phyloP scores from a whole-genome alignment of 441 rosid genomes.

The Viola pubescens region DNA sequence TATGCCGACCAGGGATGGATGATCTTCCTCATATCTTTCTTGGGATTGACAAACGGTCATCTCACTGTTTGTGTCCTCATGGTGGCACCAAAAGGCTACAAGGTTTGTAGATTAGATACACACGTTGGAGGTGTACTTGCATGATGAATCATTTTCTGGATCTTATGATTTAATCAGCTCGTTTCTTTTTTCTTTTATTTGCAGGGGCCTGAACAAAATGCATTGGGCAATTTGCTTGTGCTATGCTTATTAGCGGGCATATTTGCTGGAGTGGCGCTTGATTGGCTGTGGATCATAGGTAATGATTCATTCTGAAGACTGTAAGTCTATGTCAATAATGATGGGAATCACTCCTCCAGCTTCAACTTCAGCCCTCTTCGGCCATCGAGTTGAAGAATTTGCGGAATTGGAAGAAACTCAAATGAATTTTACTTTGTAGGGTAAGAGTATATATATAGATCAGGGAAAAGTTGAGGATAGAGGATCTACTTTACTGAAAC shows the following conservation, averaged over 20 bases:
- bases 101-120: conserved; percentile 32
- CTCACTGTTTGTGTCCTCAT: conserved; percentile 75
- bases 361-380: neutral
- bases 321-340: neutral
- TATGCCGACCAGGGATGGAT: conserved; percentile 89
- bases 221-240: conserved; percentile 76
- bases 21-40: conserved; percentile 58
- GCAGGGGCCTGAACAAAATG: conserved; percentile 89
- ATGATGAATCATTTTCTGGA: neutral
- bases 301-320: conserved; percentile 34
- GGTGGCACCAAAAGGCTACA: conserved; percentile 75
- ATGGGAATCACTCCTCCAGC: neutral
- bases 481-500: too few species aligned
- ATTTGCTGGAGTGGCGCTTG: conserved; percentile 62
- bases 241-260: conserved; percentile 51
- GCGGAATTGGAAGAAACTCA: too few species aligned
- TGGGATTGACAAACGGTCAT: conserved; percentile 79
- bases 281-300: conserved; percentile 94
- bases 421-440: too few species aligned
- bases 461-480: too few species aligned
- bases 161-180: neutral
- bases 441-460: too few species aligned
- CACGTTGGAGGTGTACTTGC: neutral
- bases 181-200: conserved; percentile 8
- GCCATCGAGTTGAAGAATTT: neutral